Base-by-base conservation (phyloP, 2,329 filamentous ascomycete genomes). In the Thielaviopsis musarum region DNA sequence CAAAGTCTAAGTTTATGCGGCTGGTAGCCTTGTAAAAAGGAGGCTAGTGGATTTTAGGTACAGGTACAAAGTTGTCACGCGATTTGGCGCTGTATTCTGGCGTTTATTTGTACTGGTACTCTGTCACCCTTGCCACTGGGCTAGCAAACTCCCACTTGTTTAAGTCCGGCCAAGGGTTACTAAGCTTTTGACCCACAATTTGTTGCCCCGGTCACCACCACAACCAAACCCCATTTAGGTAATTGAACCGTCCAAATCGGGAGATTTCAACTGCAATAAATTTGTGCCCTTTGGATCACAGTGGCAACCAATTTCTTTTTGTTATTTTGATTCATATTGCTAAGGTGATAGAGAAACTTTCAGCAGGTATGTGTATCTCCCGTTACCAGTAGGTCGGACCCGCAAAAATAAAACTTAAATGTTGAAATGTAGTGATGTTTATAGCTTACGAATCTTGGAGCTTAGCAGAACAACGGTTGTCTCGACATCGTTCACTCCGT, bases 1-100 rank as follows among this genome's bases (percentile, higher is more conserved):
- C 30, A 34, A 34, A 34, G 30, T 34, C 30, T 34, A 10, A 12
- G 30, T 10, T 34, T 34, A 49, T 49, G 56, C 59, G 56, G 56
- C 59, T 61, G 56, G 59, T 24, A 58, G 52, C 59, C 59, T 58
- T 30, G 59, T 41, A 58, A 61, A 58, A 58, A 58, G 59, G 56
- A 54, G 56, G 38, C 57, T 54, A 54, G 38, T 45, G 52, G 26
- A 10, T 19, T 28, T 45, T 17, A 30, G 15, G 59, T 61, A 58
- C 56, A n/a, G 45, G 30, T 61, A 61, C 59, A 52, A 41, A 7
- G 22, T 15, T 5, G 38, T 30, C 56, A 56, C 56, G 52, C 38
- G 17, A 52, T 52, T 52, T 58, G 2, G 45, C 56, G 48, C 13
- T 17, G 15, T 1, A 24, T 48, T 52, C 15, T 58, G 59, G 56